A percentile compares a stretch with the other conserved stretches of the same genome.
phyloP scores from a whole-genome alignment of 1,139 yeast genomes.

The Protomyces gravidus region DNA sequence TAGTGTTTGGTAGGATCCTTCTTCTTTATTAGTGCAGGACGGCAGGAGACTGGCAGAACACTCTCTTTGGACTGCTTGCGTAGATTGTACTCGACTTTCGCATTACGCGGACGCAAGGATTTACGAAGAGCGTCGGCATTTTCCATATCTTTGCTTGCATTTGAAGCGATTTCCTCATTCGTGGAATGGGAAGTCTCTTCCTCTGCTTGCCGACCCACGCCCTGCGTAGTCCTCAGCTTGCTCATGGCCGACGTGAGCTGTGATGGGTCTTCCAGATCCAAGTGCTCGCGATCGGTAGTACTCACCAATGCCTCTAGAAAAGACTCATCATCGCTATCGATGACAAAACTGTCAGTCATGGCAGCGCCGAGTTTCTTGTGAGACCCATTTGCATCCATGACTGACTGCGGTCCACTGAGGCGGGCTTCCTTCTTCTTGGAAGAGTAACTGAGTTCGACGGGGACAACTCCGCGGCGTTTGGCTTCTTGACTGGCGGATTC shows the following conservation, averaged over 20 bases:
- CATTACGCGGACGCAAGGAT: slow-evolving; percentile 8
- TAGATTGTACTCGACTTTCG: slow-evolving; percentile 18
- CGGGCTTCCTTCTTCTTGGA: neutral
- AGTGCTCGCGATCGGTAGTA: neutral
- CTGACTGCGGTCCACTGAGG: neutral
- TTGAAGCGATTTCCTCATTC: neutral
- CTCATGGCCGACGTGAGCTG: neutral
- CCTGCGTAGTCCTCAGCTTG: neutral
- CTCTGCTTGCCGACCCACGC: neutral
- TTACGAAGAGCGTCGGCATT: neutral
- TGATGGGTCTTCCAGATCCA: neutral
- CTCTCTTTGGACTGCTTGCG: slow-evolving; percentile 6
- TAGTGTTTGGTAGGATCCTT: slow-evolving; percentile 1
- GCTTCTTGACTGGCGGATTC: neutral
- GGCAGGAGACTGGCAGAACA: neutral
- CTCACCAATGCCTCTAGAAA: neutral
- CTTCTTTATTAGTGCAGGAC: neutral
- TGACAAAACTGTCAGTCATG: neutral
- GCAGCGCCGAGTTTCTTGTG: neutral
- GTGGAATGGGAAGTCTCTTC: neutral
- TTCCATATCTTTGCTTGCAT: neutral
- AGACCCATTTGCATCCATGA: neutral
- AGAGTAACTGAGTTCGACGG: neutral
- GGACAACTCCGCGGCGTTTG: neutral
- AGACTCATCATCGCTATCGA: neutral